Percentiles rank a stretch among this genome's conserved stretches.
Evolutionary conservation across 805 yeast species (phyloP).

Genomic region (Debaryomyces maramus): DNA sequence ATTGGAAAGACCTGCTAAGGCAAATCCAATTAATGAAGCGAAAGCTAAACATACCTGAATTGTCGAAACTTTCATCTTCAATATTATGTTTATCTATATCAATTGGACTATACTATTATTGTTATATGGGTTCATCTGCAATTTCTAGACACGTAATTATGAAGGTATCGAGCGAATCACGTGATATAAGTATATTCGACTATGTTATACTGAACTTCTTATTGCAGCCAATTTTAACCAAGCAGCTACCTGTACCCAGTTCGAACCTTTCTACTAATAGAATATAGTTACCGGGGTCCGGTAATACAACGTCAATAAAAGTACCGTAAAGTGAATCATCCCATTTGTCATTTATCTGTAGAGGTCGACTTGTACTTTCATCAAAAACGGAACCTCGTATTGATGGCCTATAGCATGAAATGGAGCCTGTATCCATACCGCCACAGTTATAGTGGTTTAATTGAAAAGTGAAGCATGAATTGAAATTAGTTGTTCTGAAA

Average conservation of each 20-base stretch:
- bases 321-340: slow-evolving; percentile 45
- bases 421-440: slow-evolving; percentile 10
- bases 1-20: slow-evolving; percentile 23
- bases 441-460: slow-evolving; percentile 19
- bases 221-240: slow-evolving; percentile 38
- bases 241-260: slow-evolving; percentile 40
- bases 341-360: slow-evolving; percentile 39
- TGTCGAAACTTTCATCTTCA: slow-evolving; percentile 4
- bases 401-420: slow-evolving; percentile 43
- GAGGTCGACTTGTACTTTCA: slow-evolving; percentile 23
- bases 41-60: slow-evolving; percentile 8
- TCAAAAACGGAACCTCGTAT: slow-evolving; percentile 47
- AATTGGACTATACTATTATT: not conserved
- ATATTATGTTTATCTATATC: not conserved
- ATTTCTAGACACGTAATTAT: not conserved
- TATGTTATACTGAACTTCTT: slow-evolving; percentile 11
- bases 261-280: slow-evolving; percentile 52
- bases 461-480: slow-evolving; percentile 24
- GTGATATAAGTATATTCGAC: not conserved
- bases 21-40: slow-evolving; percentile 14
- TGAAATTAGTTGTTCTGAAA: slow-evolving; percentile 23
- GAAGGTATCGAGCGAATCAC: not conserved
- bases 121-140: not conserved
- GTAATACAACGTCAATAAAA: slow-evolving; percentile 32
- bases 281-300: slow-evolving; percentile 31